Evolutionary conservation across 108 stramenopile species (phyloP).

Genomic region (Skeletonema potamos): DNA sequence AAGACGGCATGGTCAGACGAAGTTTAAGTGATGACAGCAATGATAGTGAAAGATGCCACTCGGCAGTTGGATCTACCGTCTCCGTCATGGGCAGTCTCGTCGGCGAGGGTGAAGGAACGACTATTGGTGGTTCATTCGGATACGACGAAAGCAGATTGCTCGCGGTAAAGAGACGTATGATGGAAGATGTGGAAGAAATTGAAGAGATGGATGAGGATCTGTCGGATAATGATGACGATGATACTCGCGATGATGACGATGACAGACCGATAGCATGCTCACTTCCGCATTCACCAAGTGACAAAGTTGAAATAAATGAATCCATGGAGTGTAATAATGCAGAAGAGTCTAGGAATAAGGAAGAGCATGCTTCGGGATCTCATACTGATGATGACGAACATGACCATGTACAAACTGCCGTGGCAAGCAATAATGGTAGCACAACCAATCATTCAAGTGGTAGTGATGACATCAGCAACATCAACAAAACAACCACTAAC

Average conservation of each 20-base stretch:
- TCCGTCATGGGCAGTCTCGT: conserved; percentile 38
- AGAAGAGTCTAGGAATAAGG: conserved; percentile 4
- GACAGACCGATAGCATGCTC: neutral
- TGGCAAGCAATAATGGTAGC: neutral
- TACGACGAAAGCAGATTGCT: conserved; percentile 14
- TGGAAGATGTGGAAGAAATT: conserved; percentile 25
- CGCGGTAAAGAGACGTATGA: conserved; percentile 22
- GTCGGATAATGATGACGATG: neutral
- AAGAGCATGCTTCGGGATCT: conserved; percentile 8
- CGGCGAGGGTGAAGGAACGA: conserved; percentile 5
- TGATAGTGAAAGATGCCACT: conserved; percentile 11
- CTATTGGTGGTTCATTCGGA: conserved; percentile 1
- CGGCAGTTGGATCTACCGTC: conserved; percentile 24
- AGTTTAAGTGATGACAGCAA: conserved; percentile 6
- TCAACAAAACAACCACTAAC: neutral
- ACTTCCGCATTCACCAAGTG: too few species aligned
- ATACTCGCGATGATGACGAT: neutral
- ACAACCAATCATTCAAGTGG: neutral
- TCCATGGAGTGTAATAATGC: conserved; percentile 31
- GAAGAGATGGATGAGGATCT: neutral
- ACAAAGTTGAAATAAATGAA: neutral
- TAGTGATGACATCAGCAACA: neutral
- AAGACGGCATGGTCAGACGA: neutral
- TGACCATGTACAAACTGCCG: neutral
- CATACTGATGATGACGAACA: neutral